Percentiles rank a stretch among this genome's conserved stretches.
Evolutionary conservation across 2,329 filamentous ascomycete genomes (phyloP).

Genomic region (Westerdykella aurantiaca): DNA sequence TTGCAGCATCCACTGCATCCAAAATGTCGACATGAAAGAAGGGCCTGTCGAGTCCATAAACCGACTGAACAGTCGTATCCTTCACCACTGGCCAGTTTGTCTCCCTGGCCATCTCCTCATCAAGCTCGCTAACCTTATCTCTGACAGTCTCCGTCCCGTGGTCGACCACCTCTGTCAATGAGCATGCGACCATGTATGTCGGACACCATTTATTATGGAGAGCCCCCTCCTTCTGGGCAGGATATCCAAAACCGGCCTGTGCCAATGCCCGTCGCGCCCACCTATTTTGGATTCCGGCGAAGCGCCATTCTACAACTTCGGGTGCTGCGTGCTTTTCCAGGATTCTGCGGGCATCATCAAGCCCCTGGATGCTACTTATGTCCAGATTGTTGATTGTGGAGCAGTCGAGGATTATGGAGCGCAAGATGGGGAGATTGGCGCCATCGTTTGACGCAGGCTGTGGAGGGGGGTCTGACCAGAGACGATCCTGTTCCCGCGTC

Average conservation of each 20-base stretch:
- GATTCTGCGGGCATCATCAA: slow-evolving; percentile 52
- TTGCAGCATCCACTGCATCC: too few species aligned
- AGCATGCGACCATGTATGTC: slow-evolving; percentile 16
- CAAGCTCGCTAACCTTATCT: too few species aligned
- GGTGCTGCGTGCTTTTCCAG: slow-evolving; percentile 48
- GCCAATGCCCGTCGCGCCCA: slow-evolving; percentile 55
- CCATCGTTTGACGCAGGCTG: slow-evolving; percentile 7
- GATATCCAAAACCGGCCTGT: slow-evolving; percentile 51
- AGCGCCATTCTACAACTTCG: slow-evolving; percentile 37
- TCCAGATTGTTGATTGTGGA: slow-evolving; percentile 53
- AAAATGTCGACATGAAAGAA: too few species aligned
- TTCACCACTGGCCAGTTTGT: too few species aligned
- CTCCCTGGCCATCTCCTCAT: too few species aligned
- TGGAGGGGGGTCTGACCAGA: slow-evolving; percentile 51
- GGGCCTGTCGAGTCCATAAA: too few species aligned
- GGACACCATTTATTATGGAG: slow-evolving; percentile 17
- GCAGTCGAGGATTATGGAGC: slow-evolving; percentile 53
- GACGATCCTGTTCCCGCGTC: slow-evolving; percentile 36
- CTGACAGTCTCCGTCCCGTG: too few species aligned
- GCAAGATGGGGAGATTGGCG: slow-evolving; percentile 41
- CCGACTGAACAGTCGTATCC: too few species aligned
- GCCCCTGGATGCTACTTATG: slow-evolving; percentile 50
- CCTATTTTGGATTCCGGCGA: slow-evolving; percentile 50
- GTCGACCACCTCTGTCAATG: slow-evolving; percentile 2
- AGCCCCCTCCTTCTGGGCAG: slow-evolving; percentile 2